Percentiles rank a stretch among this genome's conserved stretches.
phyloP scores from a whole-genome alignment of 108 stramenopile genomes.

The Pseudonitzschia pungens region DNA sequence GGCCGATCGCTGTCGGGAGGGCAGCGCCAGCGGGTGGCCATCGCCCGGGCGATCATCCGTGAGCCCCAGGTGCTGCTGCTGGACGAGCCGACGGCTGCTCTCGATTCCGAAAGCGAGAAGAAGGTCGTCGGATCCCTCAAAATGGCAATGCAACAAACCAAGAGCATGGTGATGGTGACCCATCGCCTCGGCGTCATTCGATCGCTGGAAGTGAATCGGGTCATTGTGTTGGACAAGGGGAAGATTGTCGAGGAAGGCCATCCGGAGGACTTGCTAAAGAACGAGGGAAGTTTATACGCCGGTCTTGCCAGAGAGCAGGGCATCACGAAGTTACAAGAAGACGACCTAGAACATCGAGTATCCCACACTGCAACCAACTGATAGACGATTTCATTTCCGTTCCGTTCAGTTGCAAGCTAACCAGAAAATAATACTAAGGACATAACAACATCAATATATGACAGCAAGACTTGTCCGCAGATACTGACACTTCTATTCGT shows the following conservation, averaged over 20 bases:
- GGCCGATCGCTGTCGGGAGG: constrained; percentile 91
- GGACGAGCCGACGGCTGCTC: constrained; percentile 60
- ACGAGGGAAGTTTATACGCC: constrained; percentile 62
- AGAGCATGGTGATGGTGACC: constrained; percentile 89
- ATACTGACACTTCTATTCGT: too few relatives aligned
- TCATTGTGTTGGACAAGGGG: constrained; percentile 90
- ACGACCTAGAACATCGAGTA: constrained; percentile 37
- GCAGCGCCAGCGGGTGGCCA: constrained; percentile 87
- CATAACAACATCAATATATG: too few relatives aligned
- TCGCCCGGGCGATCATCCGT: constrained; percentile 91
- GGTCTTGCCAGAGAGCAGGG: constrained; percentile 85
- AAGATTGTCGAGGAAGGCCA: constrained; percentile 88
- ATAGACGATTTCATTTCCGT: not conserved
- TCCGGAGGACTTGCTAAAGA: constrained; percentile 82
- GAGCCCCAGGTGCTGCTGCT: constrained; percentile 83
- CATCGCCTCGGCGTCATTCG: constrained; percentile 86
- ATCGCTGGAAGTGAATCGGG: constrained; percentile 82
- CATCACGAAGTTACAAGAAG: constrained; percentile 41
- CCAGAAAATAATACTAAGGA: not conserved
- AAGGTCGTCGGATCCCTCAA: constrained; percentile 69
- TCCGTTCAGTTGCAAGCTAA: constrained; percentile 1
- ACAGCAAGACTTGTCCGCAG: too few relatives aligned
- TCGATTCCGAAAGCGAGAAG: constrained; percentile 82
- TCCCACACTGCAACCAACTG: not conserved
- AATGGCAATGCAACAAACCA: constrained; percentile 57